Conservation (phyloP, 768 basidiomycete genomes). For the Candolleomyces aberdarensis region DNA sequence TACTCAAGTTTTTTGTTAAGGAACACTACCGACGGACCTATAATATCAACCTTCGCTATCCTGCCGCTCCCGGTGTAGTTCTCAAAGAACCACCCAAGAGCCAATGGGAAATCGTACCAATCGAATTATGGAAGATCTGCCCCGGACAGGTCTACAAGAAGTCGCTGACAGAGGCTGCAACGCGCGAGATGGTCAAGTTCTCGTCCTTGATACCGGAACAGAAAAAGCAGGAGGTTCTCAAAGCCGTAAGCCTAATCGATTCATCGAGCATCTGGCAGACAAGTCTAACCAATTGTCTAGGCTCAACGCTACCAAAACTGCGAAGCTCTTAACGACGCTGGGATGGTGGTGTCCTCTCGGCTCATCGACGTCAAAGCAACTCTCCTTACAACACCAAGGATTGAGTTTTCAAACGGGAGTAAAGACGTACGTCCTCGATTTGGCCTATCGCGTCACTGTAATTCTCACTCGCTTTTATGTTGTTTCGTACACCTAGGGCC, state of each 20-base stretch:
- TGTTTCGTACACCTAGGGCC: not conserved
- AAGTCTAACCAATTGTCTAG: no score
- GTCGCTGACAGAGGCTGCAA: slow-evolving; percentile 63
- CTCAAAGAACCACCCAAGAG: not conserved
- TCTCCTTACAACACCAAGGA: not conserved
- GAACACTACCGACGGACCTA: slow-evolving; percentile 19
- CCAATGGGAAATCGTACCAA: slow-evolving; percentile 48
- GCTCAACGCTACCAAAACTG: not conserved
- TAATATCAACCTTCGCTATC: slow-evolving; percentile 25
- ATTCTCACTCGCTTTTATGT: no score
- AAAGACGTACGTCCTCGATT: not conserved
- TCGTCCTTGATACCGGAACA: slow-evolving; percentile 61
- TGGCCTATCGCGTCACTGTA: no score
- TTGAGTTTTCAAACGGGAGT: not conserved
- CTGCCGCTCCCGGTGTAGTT: slow-evolving; percentile 15
- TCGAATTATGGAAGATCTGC: slow-evolving; percentile 63
- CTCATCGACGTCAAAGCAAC: not conserved
- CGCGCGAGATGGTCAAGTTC: slow-evolving; percentile 59
- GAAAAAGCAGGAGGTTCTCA: slow-evolving; percentile 48
- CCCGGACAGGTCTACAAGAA: slow-evolving; percentile 69
- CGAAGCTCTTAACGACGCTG: not conserved
- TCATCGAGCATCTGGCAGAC: no score
- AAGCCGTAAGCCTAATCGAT: slow-evolving; percentile 23
- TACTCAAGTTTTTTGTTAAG: no score
- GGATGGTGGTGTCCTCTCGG: not conserved